These are phyloP conservation scores for Daucus carota DNA, from an alignment of 129 eudicot species.

Conservation along the genomic window DH1_v3.0 NC_030388.2:10741501-10742000, in stretches of 20 bases:
- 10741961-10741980: constrained; percentile 77
- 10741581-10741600: not conserved
- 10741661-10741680: constrained; percentile 93
- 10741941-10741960: not conserved
- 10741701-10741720: constrained; percentile 99
- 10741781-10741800: not conserved
- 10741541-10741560: not conserved
- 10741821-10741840: constrained; percentile 99
- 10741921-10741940: not conserved
- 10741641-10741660: constrained; percentile 63
- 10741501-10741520: not conserved
- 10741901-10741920: not conserved
- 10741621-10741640: not conserved
- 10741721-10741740: constrained; percentile 99
- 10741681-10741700: constrained; percentile 83
- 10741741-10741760: constrained; percentile 4
- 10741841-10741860: constrained; percentile 99
- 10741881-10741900: constrained; percentile 6
- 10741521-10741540: not conserved
- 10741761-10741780: not conserved
- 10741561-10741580: not conserved
- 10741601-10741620: not conserved
- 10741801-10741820: constrained; percentile 73
- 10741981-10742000: constrained; percentile 87
- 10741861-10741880: constrained; percentile 94